These are phyloP conservation scores for Fraxinus excelsior DNA, from an alignment of 257 asterid species.

Conservation along the genomic window DNA sequence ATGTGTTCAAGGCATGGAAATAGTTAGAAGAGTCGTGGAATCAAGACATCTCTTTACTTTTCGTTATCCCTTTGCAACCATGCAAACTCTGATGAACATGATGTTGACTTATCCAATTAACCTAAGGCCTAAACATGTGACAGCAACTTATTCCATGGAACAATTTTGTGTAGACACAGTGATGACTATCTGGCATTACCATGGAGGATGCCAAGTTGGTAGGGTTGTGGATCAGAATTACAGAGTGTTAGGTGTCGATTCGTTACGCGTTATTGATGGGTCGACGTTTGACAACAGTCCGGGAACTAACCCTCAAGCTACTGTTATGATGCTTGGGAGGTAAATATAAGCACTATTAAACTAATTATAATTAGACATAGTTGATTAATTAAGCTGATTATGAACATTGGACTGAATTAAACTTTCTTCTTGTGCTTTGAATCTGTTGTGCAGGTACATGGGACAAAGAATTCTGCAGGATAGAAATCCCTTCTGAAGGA, in stretches of 20 bases:
- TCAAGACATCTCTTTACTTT: conserved; percentile 44
- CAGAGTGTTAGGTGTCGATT: conserved; percentile 61
- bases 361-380: not conserved
- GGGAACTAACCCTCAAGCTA: conserved; percentile 93
- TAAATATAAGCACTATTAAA: conserved; percentile 4
- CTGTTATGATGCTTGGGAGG: conserved; percentile 98
- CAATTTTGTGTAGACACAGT: conserved; percentile 73
- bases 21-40: conserved; percentile 44
- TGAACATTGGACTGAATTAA: not conserved
- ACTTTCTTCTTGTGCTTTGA: not conserved
- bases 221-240: conserved; percentile 65
- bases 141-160: conserved; percentile 48
- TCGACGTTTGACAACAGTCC: conserved; percentile 69
- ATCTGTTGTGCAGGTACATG: conserved; percentile 61
- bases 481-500: conserved; percentile 33
- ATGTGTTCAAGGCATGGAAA: conserved; percentile 66
- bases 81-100: conserved; percentile 36
- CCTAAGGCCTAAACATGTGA: conserved; percentile 43
- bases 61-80: conserved; percentile 45
- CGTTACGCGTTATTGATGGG: conserved; percentile 73
- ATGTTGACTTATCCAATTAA: conserved; percentile 48
- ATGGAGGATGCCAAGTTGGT: conserved; percentile 83
- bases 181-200: conserved; percentile 85
- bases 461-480: conserved; percentile 57
- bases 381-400: not conserved